Evolutionary conservation across 2,329 filamentous ascomycete species (phyloP).

Genomic region (Ampelomyces quisqualis): DNA sequence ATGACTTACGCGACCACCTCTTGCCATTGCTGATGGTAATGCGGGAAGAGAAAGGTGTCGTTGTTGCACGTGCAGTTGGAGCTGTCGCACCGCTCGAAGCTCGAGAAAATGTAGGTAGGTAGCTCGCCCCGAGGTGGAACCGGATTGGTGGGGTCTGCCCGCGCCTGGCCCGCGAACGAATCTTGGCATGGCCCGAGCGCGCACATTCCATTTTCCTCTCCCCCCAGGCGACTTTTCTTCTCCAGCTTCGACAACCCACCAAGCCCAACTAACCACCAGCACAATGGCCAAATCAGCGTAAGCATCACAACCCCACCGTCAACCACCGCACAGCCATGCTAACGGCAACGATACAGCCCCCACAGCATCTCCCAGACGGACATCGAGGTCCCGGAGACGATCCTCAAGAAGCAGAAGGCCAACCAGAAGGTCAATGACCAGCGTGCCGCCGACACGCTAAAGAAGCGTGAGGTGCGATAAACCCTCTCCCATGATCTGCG

Average conservation of each 20-base stretch:
- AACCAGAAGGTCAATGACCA: slow-evolving; percentile 98
- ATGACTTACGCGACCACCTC: slow-evolving; percentile 33
- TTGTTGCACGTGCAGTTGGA: slow-evolving; percentile 6
- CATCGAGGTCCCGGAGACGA: slow-evolving; percentile 96
- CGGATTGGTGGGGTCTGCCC: slow-evolving; percentile 21
- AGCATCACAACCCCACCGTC: slow-evolving; percentile 7
- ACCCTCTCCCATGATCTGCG: slow-evolving; percentile 39
- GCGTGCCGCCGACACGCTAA: slow-evolving; percentile 73
- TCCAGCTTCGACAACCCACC: slow-evolving; percentile 31
- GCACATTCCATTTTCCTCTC: slow-evolving; percentile 29
- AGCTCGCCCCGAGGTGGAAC: slow-evolving; percentile 8
- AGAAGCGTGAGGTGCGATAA: slow-evolving; percentile 94
- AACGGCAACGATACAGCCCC: slow-evolving; percentile 1
- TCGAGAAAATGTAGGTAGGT: slow-evolving; percentile 30
- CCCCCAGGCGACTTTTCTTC: slow-evolving; percentile 16
- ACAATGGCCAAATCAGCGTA: slow-evolving; percentile 43
- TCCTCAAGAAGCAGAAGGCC: slow-evolving; percentile 99
- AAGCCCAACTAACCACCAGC: slow-evolving; percentile 39
- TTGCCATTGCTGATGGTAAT: slow-evolving; percentile 26
- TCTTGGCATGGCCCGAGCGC: slow-evolving; percentile 31
- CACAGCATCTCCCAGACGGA: slow-evolving; percentile 84
- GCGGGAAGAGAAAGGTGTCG: slow-evolving; percentile 2
- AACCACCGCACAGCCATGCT: neutral
- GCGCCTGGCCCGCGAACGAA: slow-evolving; percentile 7
- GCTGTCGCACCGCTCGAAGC: slow-evolving; percentile 18